These are phyloP conservation scores for Coprinellus micaceus DNA, from an alignment of 768 basidiomycete species.

Conservation along the genomic window DNA sequence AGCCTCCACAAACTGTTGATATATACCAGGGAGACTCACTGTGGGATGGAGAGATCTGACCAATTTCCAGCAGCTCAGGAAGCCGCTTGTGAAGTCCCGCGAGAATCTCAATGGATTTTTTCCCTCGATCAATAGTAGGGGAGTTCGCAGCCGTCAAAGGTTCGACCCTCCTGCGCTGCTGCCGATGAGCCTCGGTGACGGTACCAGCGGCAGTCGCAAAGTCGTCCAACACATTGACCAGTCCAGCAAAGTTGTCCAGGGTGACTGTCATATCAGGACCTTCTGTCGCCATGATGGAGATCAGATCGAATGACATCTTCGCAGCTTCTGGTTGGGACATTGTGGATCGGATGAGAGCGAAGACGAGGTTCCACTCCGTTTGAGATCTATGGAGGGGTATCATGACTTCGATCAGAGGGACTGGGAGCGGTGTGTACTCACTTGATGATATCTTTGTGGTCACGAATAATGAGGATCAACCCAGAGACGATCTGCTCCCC, in stretches of 20 bases:
- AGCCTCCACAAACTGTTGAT: not conserved
- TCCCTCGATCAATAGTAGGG: slow-evolving; percentile 73
- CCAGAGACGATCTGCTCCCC: slow-evolving; percentile 92
- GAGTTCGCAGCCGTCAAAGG: slow-evolving; percentile 54
- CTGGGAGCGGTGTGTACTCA: slow-evolving; percentile 20
- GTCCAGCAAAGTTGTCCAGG: slow-evolving; percentile 74
- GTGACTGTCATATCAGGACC: slow-evolving; percentile 60
- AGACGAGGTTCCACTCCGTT: slow-evolving; percentile 94
- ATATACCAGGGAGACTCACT: slow-evolving; percentile 27
- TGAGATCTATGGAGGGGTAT: slow-evolving; percentile 53
- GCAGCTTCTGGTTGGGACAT: slow-evolving; percentile 85
- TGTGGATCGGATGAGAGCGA: slow-evolving; percentile 82
- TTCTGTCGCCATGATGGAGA: slow-evolving; percentile 62
- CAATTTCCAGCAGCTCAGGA: slow-evolving; percentile 50
- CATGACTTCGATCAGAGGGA: not conserved
- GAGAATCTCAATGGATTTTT: slow-evolving; percentile 77
- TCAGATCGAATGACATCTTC: slow-evolving; percentile 75
- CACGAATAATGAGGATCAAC: slow-evolving; percentile 72
- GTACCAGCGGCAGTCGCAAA: slow-evolving; percentile 74
- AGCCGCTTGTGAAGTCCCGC: slow-evolving; percentile 69
- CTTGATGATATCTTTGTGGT: slow-evolving; percentile 71
- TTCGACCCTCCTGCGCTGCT: slow-evolving; percentile 48
- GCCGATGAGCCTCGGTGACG: slow-evolving; percentile 54
- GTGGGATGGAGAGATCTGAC: slow-evolving; percentile 38
- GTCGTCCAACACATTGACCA: slow-evolving; percentile 80